Conservation (phyloP, 164 flowering plant genomes). For the Magnolia sinica region DNA sequence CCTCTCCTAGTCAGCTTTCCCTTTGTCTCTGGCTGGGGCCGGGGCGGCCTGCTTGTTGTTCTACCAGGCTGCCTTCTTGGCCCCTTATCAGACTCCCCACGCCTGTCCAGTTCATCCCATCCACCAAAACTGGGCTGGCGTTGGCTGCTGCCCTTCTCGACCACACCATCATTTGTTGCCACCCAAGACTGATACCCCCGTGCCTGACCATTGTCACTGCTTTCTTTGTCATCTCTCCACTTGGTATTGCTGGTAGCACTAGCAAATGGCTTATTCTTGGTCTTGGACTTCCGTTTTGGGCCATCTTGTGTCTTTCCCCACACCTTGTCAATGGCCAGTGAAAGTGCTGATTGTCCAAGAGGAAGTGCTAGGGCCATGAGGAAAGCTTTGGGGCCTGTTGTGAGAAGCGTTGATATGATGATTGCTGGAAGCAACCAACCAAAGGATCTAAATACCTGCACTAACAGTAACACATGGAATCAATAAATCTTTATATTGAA, state of each 20-base stretch:
- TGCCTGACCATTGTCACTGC: constrained; percentile 10
- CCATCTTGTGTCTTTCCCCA: constrained; percentile 26
- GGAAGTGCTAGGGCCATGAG: constrained; percentile 63
- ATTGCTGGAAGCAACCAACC: constrained; percentile 77
- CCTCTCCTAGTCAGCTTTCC: constrained; percentile 38
- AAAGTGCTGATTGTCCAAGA: constrained; percentile 55
- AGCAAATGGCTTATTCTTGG: constrained; percentile 31
- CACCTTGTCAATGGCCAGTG: constrained; percentile 52
- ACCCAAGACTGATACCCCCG: constrained; percentile 51
- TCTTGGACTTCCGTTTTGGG: constrained; percentile 33
- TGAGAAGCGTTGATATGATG: constrained; percentile 44
- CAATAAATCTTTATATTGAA: not conserved
- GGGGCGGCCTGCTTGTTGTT: constrained; percentile 8
- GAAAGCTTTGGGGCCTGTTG: constrained; percentile 75
- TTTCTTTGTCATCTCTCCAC: constrained; percentile 20
- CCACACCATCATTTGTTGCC: constrained; percentile 30
- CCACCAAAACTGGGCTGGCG: constrained; percentile 59
- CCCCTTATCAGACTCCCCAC: constrained; percentile 12
- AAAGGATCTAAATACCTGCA: constrained; percentile 67
- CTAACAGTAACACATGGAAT: constrained; percentile 9
- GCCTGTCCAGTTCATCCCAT: constrained; percentile 78
- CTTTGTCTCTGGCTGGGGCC: constrained; percentile 17
- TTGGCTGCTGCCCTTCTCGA: constrained; percentile 17
- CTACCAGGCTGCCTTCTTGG: constrained; percentile 15
- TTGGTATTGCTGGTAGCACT: constrained; percentile 11